Evolutionary conservation across 2,329 filamentous ascomycete species (phyloP).

Genomic region (Aspergillus sp.): DNA sequence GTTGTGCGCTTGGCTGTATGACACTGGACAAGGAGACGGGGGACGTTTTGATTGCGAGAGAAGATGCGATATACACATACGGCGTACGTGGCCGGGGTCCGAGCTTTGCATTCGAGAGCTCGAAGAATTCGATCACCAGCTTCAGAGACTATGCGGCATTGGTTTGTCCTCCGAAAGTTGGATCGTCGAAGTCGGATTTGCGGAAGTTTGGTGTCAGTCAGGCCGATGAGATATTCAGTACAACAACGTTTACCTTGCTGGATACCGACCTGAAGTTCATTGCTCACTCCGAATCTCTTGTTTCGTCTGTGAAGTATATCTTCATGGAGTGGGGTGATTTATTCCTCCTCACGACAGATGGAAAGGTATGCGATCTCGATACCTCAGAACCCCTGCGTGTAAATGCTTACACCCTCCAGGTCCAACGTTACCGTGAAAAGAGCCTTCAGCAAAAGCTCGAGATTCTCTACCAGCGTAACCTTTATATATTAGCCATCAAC

Average conservation of each 20-base stretch:
- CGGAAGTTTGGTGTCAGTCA: slow-evolving; percentile 68
- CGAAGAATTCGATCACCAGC: slow-evolving; percentile 74
- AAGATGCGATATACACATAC: slow-evolving; percentile 96
- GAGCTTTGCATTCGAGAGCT: slow-evolving; percentile 85
- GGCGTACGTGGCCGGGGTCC: slow-evolving; percentile 77
- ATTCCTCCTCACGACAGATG: slow-evolving; percentile 84
- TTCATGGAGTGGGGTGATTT: slow-evolving; percentile 89
- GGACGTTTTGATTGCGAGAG: slow-evolving; percentile 84
- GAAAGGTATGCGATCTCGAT: slow-evolving; percentile 60
- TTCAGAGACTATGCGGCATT: slow-evolving; percentile 84
- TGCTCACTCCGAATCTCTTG: slow-evolving; percentile 79
- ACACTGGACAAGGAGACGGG: slow-evolving; percentile 73
- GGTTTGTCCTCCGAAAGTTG: slow-evolving; percentile 69
- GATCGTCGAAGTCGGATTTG: slow-evolving; percentile 52
- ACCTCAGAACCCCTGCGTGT: not conserved
- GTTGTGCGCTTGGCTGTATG: slow-evolving; percentile 94
- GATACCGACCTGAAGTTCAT: slow-evolving; percentile 88
- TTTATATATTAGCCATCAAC: slow-evolving; percentile 88
- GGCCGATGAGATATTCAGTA: slow-evolving; percentile 76
- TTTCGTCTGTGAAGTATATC: slow-evolving; percentile 72
- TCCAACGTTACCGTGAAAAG: slow-evolving; percentile 87
- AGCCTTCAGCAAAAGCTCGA: slow-evolving; percentile 85
- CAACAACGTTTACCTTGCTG: slow-evolving; percentile 83
- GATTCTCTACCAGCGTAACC: slow-evolving; percentile 87
- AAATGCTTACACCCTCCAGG: slow-evolving; percentile 44